Percentiles rank a stretch among this genome's conserved stretches.
phyloP scores from a whole-genome alignment of 2,329 filamentous ascomycete genomes.

The Trichoderma atroviride region DNA sequence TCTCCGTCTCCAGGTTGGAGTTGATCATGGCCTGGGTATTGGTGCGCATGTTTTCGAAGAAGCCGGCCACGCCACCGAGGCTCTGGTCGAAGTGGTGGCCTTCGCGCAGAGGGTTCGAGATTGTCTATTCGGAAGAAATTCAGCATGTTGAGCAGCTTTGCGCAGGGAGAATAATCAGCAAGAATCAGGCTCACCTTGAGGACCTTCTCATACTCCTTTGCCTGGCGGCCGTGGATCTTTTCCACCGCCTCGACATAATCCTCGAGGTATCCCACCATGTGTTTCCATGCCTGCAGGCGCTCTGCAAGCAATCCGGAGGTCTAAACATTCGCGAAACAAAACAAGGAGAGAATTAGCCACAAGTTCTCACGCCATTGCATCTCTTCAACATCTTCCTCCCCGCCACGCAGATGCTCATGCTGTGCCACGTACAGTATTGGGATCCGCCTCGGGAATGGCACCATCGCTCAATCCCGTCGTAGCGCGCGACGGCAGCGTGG shows the following conservation, averaged over 20 bases:
- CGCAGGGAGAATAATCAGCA: neutral
- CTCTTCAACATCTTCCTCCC: neutral
- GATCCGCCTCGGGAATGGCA: slow-evolving; percentile 60
- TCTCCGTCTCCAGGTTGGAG: slow-evolving; percentile 87
- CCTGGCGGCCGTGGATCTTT: slow-evolving; percentile 80
- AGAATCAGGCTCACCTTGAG: slow-evolving; percentile 65
- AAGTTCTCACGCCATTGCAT: neutral
- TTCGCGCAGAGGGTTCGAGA: slow-evolving; percentile 82
- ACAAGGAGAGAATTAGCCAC: neutral
- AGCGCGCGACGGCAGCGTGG: slow-evolving; percentile 49
- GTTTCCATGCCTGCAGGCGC: slow-evolving; percentile 92
- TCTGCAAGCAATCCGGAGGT: slow-evolving; percentile 81
- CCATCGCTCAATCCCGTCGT: slow-evolving; percentile 57
- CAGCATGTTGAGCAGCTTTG: neutral
- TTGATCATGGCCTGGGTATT: slow-evolving; percentile 93
- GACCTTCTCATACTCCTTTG: slow-evolving; percentile 94
- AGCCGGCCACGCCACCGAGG: slow-evolving; percentile 81
- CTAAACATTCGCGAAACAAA: slow-evolving; percentile 43
- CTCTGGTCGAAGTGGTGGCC: slow-evolving; percentile 91
- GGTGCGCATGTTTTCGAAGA: slow-evolving; percentile 91
- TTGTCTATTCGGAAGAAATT: slow-evolving; percentile 56
- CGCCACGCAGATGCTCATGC: slow-evolving; percentile 1
- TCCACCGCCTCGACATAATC: slow-evolving; percentile 85
- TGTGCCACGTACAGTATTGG: slow-evolving; percentile 54
- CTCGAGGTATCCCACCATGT: slow-evolving; percentile 87